Percentiles rank a stretch among this genome's conserved stretches.
Conservation (phyloP, 1,139 yeast species). For the Kurtzmaniella quercitrusa region DNA sequence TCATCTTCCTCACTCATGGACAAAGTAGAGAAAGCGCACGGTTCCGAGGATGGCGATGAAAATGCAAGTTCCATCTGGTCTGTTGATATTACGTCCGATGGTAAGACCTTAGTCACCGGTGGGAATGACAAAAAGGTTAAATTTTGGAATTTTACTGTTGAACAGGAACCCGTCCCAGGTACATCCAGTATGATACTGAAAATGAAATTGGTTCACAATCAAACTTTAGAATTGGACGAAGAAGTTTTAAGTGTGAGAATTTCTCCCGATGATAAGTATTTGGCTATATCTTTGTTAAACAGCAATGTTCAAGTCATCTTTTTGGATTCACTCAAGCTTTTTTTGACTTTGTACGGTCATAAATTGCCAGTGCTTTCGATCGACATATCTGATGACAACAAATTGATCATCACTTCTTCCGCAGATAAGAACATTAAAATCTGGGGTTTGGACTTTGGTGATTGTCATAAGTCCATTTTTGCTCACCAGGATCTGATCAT, state of each 20-base stretch:
- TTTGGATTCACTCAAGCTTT: slow-evolving; percentile 81
- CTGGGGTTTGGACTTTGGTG: slow-evolving; percentile 99
- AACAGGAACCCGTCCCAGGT: slow-evolving; percentile 66
- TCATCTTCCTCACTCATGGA: slow-evolving; percentile 74
- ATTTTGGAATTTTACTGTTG: slow-evolving; percentile 81
- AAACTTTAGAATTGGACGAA: slow-evolving; percentile 80
- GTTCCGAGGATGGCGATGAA: slow-evolving; percentile 21
- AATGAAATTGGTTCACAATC: slow-evolving; percentile 65
- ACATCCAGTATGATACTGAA: slow-evolving; percentile 49
- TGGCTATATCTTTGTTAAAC: slow-evolving; percentile 85
- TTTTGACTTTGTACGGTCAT: slow-evolving; percentile 88
- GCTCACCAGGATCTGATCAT: slow-evolving; percentile 96
- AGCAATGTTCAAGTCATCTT: slow-evolving; percentile 93
- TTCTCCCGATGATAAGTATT: slow-evolving; percentile 74
- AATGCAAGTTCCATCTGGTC: slow-evolving; percentile 85
- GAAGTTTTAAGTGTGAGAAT: slow-evolving; percentile 77
- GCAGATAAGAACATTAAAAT: slow-evolving; percentile 96
- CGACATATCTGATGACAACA: slow-evolving; percentile 86
- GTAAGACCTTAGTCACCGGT: slow-evolving; percentile 81
- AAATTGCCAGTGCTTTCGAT: slow-evolving; percentile 88
- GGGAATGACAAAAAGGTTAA: slow-evolving; percentile 89
- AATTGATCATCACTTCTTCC: slow-evolving; percentile 82
- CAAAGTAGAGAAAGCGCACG: slow-evolving; percentile 70
- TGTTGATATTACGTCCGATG: slow-evolving; percentile 81
- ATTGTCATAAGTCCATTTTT: slow-evolving; percentile 92